These are phyloP conservation scores for Neopestalotiopsis sp. DNA, from an alignment of 2,329 filamentous ascomycete genomes.

Conservation along the genomic window DNA sequence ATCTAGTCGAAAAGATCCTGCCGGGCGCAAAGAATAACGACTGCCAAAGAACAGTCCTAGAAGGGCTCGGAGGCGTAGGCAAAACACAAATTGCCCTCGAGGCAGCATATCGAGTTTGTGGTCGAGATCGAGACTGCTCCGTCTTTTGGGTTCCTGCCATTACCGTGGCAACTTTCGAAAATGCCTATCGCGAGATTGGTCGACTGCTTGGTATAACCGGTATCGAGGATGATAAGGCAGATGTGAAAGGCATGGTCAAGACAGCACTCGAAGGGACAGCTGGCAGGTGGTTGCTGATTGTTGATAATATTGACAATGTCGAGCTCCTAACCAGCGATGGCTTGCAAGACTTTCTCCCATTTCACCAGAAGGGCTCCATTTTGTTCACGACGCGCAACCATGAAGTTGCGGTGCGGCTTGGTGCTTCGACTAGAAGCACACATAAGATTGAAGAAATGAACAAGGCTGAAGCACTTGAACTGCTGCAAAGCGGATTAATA, in stretches of 20 bases:
- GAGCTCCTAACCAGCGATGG: constrained; percentile 27
- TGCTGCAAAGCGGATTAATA: not conserved
- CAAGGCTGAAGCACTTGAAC: constrained; percentile 14
- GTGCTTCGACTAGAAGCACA: no score
- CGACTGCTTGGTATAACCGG: constrained; percentile 31
- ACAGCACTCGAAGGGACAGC: constrained; percentile 32
- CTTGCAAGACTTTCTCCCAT: no score
- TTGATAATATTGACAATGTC: constrained; percentile 48
- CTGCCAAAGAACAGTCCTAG: constrained; percentile 32
- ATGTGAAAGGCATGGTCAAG: constrained; percentile 43
- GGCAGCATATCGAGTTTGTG: constrained; percentile 33
- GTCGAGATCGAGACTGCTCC: constrained; percentile 34
- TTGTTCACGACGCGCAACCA: no score
- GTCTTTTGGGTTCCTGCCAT: constrained; percentile 47
- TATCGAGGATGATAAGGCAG: constrained; percentile 37
- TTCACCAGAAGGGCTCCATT: no score
- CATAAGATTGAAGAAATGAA: not conserved
- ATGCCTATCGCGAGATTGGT: constrained; percentile 41
- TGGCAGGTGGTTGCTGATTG: constrained; percentile 45
- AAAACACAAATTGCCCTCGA: constrained; percentile 47
- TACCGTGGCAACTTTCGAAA: constrained; percentile 36
- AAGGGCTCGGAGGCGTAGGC: constrained; percentile 41
- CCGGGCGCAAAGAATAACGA: constrained; percentile 17
- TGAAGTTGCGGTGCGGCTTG: no score
- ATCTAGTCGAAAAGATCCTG: no score